Base-by-base conservation (phyloP, 345 rosid genomes). In the Laguncularia racemosa region DNA sequence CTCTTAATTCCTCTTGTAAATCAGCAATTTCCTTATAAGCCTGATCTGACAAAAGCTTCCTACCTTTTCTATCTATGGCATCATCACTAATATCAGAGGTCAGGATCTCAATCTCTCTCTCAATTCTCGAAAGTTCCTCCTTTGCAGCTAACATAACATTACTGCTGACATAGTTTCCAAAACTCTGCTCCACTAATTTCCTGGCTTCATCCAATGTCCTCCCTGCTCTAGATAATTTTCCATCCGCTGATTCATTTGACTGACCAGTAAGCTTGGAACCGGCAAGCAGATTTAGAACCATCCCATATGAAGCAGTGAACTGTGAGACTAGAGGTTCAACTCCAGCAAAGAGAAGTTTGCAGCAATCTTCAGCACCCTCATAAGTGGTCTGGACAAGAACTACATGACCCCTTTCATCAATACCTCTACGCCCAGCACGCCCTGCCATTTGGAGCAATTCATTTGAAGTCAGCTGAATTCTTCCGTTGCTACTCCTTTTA, bases 391-490 rank as follows among this genome's bases (percentile, higher is more conserved):
- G 99, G 64, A 89, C 71, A 64, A 89, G 71, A 53, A 89, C 95
- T 18, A 86, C 93, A 62, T 92, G 81, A 26, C 98, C 99, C 68
- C 66, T 78, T 62, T 81, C 75, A 71, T 93, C 99, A 62, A 83
- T 89, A 53, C 97, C 99, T 76, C 96, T 81, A 46, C 96, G 91
- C 64, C 99, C 99, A 72, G 97, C 96, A 59, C 99, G 93, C 13
- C 99, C 99, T 0, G 99, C 97, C 99, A 93, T 89, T 71, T 89
- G 99, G 66, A 85, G 81, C 72, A 86, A 67, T 63, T 93, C 97
- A 58, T 89, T 93, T 16, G 99, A 80, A 76, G 86, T 84, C 70
- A 89, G 79, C 48, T 75, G 79, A 56, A 81, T 72, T 12, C 89
- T 86, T 40, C 89, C 99, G 51, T 53, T 77, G 66, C 82, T 76